phyloP scores from a whole-genome alignment of 1,139 yeast genomes.

The Suhomyces anneliseae region DNA sequence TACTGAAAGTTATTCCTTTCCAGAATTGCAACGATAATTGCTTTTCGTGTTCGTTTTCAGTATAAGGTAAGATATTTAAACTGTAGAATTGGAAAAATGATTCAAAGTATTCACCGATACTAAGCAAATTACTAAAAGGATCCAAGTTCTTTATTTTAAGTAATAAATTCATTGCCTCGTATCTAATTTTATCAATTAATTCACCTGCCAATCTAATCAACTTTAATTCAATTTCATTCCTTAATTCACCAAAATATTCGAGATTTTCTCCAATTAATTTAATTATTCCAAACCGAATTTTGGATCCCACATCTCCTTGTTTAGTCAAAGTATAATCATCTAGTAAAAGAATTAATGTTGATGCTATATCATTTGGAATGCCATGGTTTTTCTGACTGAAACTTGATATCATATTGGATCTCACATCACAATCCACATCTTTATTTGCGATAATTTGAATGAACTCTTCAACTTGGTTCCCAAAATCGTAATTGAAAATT shows the following conservation, averaged over 20 bases:
- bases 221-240: constrained; percentile 17
- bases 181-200: constrained; percentile 33
- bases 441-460: constrained; percentile 19
- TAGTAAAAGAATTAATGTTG: constrained; percentile 31
- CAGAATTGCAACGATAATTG: constrained; percentile 42
- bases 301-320: constrained; percentile 80
- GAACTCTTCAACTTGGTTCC: constrained; percentile 14
- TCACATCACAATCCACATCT: constrained; percentile 25
- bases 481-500: constrained; percentile 25
- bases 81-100: constrained; percentile 23
- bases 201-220: constrained; percentile 60
- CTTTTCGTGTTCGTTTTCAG: constrained; percentile 11
- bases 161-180: constrained; percentile 28
- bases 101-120: constrained; percentile 24
- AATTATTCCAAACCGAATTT: constrained; percentile 57
- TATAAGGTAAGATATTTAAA: constrained; percentile 1
- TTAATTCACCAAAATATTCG: constrained; percentile 1
- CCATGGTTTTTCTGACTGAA: background rate
- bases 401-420: constrained; percentile 23
- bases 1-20: constrained; percentile 57
- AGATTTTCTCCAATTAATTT: constrained; percentile 33
- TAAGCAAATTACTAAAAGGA: constrained; percentile 3
- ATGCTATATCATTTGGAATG: constrained; percentile 11
- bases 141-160: constrained; percentile 6
- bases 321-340: constrained; percentile 68